phyloP scores from a whole-genome alignment of 2,329 filamentous ascomycete species.

The Aureobasidium sp. region DNA sequence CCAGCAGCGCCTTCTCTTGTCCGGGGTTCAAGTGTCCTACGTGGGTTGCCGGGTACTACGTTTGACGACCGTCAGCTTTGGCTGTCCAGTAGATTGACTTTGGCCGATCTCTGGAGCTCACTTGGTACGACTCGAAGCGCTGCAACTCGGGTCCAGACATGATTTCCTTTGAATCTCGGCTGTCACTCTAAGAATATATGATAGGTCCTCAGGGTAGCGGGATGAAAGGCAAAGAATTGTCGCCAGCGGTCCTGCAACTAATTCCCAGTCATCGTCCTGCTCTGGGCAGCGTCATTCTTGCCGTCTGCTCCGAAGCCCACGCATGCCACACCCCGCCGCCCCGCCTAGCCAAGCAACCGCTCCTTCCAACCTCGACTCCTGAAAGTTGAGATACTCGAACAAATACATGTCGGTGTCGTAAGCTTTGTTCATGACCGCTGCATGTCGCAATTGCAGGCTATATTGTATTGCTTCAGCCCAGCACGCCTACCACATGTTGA shows the following conservation, averaged over 20 bases:
- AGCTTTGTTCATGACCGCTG: not conserved
- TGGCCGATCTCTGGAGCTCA: conserved; percentile 21
- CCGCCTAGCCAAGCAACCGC: not conserved
- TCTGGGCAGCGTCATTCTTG: conserved; percentile 10
- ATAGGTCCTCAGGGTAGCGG: conserved; percentile 11
- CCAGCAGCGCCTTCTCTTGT: conserved; percentile 71
- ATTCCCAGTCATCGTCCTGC: not conserved
- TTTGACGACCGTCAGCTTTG: conserved; percentile 13
- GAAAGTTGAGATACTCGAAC: not conserved
- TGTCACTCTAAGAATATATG: not conserved
- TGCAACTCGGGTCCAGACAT: conserved; percentile 28
- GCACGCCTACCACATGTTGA: not conserved
- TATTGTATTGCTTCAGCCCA: not conserved
- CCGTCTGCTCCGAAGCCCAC: not conserved
- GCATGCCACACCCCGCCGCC: no score
- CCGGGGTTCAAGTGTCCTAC: conserved; percentile 77
- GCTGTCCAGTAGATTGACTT: not conserved
- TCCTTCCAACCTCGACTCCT: conserved; percentile 3
- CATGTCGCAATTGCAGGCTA: not conserved
- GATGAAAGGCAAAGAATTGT: not conserved
- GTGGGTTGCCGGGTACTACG: conserved; percentile 78
- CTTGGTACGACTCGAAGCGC: conserved; percentile 35
- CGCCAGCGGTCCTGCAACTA: not conserved
- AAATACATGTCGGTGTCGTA: not conserved
- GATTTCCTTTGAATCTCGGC: not conserved